phyloP scores from a whole-genome alignment of 441 rosid genomes.

The Populus hybrid region DNA sequence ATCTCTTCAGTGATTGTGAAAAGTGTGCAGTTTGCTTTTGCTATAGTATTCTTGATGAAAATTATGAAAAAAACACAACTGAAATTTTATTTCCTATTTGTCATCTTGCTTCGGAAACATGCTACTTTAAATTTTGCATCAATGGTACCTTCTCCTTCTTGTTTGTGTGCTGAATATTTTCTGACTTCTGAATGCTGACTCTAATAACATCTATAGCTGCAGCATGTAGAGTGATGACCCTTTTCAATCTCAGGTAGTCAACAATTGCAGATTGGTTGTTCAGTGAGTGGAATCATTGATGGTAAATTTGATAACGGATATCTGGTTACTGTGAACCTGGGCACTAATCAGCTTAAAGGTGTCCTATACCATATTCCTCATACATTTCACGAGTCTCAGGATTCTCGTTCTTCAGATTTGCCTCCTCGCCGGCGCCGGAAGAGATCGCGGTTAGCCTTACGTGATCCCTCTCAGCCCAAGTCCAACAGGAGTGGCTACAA shows the following conservation, averaged over 20 bases:
- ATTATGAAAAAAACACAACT: no score
- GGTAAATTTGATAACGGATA: constrained; percentile 85
- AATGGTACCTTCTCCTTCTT: no score
- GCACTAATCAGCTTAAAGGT: constrained; percentile 61
- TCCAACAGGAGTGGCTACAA: constrained; percentile 32
- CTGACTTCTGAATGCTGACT: no score
- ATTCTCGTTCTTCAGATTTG: constrained; percentile 29
- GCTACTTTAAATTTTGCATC: no score
- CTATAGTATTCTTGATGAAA: no score
- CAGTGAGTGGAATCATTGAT: constrained; percentile 65
- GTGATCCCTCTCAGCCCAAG: constrained; percentile 64
- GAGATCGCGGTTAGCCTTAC: constrained; percentile 44
- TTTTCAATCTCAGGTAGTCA: no score
- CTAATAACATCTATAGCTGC: no score
- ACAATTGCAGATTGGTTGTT: constrained; percentile 35
- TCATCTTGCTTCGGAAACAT: no score
- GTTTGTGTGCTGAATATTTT: neutral
- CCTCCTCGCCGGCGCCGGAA: constrained; percentile 48
- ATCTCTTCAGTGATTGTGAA: neutral
- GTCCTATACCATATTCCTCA: constrained; percentile 73
- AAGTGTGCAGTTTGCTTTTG: no score
- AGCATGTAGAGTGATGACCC: no score
- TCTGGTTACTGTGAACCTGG: constrained; percentile 62
- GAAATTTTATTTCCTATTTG: no score
- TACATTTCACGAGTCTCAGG: constrained; percentile 36